Percentiles rank a stretch among this genome's conserved stretches.
These are phyloP conservation scores for Patellaria atrata DNA, from an alignment of 495 filamentous ascomycete species.

Conservation along the genomic window DNA sequence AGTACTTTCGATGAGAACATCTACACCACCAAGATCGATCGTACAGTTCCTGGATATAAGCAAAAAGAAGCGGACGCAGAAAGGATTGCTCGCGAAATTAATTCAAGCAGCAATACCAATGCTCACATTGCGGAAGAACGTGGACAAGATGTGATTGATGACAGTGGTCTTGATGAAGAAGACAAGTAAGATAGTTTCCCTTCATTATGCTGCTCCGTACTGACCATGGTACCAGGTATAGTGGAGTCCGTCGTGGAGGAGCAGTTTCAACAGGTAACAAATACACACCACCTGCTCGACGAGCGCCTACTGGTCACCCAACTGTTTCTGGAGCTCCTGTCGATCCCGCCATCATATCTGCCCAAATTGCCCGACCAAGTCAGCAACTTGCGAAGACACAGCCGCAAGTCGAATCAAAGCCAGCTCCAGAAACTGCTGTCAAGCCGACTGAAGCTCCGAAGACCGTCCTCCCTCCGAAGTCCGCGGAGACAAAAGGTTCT, in stretches of 20 bases:
- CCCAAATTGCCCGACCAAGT: conserved; percentile 47
- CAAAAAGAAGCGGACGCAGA: conserved; percentile 64
- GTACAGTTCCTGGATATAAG: conserved; percentile 62
- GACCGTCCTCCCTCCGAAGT: conserved; percentile 14
- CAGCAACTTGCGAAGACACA: conserved; percentile 8
- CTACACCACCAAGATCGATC: conserved; percentile 85
- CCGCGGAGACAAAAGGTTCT: conserved; percentile 16
- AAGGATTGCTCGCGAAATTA: conserved; percentile 79
- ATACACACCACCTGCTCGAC: conserved; percentile 78
- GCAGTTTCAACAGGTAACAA: conserved; percentile 70
- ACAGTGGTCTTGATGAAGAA: conserved; percentile 64
- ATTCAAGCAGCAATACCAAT: conserved; percentile 50
- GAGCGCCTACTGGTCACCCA: conserved; percentile 58
- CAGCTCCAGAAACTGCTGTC: conserved; percentile 14
- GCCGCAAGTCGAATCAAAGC: conserved; percentile 1
- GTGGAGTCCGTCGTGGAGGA: conserved; percentile 77
- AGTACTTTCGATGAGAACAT: conserved; percentile 84
- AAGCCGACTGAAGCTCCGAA: conserved; percentile 27
- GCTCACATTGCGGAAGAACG: conserved; percentile 80
- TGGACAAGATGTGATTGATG: conserved; percentile 49
- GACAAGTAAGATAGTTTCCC: conserved; percentile 51
- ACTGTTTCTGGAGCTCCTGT: conserved; percentile 60
- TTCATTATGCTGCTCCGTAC: not conserved
- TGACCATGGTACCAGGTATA: conserved; percentile 51
- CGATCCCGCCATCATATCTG: conserved; percentile 71